These are phyloP conservation scores for Amoebophrya sp. DNA, from an alignment of 169 alveolate genomes.

Conservation along the genomic window DNA sequence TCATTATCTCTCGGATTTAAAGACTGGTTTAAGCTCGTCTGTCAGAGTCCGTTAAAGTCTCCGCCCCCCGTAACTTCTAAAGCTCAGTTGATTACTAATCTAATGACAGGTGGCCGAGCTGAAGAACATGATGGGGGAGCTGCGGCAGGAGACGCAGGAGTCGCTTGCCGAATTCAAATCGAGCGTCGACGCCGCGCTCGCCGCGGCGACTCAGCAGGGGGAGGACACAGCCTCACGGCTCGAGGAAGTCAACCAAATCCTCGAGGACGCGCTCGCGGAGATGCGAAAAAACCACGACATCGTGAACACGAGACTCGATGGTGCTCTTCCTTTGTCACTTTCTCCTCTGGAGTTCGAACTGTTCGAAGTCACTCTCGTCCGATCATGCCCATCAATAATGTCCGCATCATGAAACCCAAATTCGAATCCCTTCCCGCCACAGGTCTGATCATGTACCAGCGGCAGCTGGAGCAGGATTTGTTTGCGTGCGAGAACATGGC, in stretches of 20 bases:
- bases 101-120: not conserved
- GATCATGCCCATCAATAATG: no score
- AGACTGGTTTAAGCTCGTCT: no score
- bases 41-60: no score
- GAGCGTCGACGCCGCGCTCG: not conserved
- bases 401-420: no score
- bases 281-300: not conserved
- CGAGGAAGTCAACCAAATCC: not conserved
- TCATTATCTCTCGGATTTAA: no score
- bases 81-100: no score
- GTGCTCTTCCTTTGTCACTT: no score
- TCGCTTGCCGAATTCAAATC: not conserved
- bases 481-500: not conserved
- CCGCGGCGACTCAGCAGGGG: not conserved
- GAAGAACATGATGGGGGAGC: not conserved
- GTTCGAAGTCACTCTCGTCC: no score
- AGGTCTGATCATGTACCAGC: constrained; percentile 1
- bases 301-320: not conserved
- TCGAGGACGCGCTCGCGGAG: not conserved
- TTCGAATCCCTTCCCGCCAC: no score
- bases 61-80: no score
- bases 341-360: no score
- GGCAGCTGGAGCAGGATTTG: constrained; percentile 3
- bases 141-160: not conserved
- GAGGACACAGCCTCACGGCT: not conserved